Conservation (phyloP, 1,284 basidiomycete genomes). For the Neolentinus lepideus region DNA sequence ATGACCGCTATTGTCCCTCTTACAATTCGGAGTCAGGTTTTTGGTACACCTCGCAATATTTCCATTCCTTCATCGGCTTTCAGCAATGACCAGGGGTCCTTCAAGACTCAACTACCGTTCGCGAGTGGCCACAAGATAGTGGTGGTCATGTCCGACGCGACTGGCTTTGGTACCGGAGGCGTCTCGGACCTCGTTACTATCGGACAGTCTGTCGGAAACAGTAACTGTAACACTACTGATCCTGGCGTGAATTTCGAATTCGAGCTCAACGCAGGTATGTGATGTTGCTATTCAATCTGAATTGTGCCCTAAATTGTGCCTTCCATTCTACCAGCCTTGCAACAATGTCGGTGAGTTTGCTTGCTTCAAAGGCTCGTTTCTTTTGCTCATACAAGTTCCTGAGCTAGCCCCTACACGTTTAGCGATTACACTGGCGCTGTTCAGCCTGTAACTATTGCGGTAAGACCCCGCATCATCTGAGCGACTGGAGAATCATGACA, state of each 20-base stretch:
- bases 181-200: slow-evolving; percentile 44
- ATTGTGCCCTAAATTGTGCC: slow-evolving; percentile 38
- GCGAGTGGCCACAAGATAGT: slow-evolving; percentile 34
- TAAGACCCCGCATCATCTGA: slow-evolving; percentile 22
- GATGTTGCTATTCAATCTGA: not conserved
- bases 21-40: slow-evolving; percentile 28
- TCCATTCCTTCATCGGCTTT: slow-evolving; percentile 51
- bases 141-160: slow-evolving; percentile 64
- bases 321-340: slow-evolving; percentile 39
- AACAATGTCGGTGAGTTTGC: slow-evolving; percentile 52
- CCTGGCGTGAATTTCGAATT: slow-evolving; percentile 25
- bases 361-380: not conserved
- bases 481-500: not conserved
- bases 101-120: slow-evolving; percentile 37
- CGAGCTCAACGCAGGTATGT: not conserved
- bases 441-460: slow-evolving; percentile 55
- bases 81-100: slow-evolving; percentile 47
- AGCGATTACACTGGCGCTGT: slow-evolving; percentile 38
- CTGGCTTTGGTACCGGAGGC: slow-evolving; percentile 62
- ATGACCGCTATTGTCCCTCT: slow-evolving; percentile 1
- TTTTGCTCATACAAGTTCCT: slow-evolving; percentile 2
- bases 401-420: slow-evolving; percentile 48
- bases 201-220: slow-evolving; percentile 33
- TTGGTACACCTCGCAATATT: slow-evolving; percentile 44
- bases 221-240: slow-evolving; percentile 45